Conservation (phyloP, 768 basidiomycete genomes). For the Auriscalpium orientale region DNA sequence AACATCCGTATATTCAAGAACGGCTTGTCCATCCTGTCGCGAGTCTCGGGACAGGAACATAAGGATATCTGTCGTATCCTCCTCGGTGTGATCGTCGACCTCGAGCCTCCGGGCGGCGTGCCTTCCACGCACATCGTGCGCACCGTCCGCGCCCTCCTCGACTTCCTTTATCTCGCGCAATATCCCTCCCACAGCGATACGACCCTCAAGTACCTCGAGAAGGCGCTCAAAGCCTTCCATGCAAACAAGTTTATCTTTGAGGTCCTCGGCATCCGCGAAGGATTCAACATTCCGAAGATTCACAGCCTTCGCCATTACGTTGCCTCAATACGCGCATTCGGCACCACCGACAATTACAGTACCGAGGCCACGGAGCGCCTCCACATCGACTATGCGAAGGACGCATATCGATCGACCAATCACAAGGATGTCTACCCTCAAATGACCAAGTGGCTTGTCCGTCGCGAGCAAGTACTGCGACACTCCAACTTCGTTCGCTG, state of each 20-base stretch:
- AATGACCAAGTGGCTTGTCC: background rate
- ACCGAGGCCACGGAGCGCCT: constrained; percentile 9
- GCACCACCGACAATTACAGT: constrained; percentile 29
- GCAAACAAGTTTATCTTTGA: constrained; percentile 17
- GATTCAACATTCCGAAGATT: constrained; percentile 20
- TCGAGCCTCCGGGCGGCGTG: constrained; percentile 2
- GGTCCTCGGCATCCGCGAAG: constrained; percentile 12
- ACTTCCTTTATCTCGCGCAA: constrained; percentile 21
- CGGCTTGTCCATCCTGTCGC: too few relatives aligned
- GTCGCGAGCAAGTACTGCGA: background rate
- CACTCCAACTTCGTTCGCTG: background rate
- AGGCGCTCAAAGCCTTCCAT: constrained; percentile 14
- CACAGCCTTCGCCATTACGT: constrained; percentile 16
- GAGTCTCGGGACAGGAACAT: too few relatives aligned
- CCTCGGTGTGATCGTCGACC: constrained; percentile 14
- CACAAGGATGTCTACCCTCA: background rate
- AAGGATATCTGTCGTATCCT: constrained; percentile 9
- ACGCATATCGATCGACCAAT: constrained; percentile 1
- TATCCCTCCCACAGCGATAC: constrained; percentile 12
- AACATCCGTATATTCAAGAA: too few relatives aligned
- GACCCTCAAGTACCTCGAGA: constrained; percentile 10
- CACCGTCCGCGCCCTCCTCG: constrained; percentile 15
- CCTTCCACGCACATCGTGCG: constrained; percentile 8
- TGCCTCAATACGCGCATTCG: constrained; percentile 48
- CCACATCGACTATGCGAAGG: constrained; percentile 5